Conservation (phyloP, 2,329 filamentous ascomycete genomes). For the Apiospora rasikravindrae region DNA sequence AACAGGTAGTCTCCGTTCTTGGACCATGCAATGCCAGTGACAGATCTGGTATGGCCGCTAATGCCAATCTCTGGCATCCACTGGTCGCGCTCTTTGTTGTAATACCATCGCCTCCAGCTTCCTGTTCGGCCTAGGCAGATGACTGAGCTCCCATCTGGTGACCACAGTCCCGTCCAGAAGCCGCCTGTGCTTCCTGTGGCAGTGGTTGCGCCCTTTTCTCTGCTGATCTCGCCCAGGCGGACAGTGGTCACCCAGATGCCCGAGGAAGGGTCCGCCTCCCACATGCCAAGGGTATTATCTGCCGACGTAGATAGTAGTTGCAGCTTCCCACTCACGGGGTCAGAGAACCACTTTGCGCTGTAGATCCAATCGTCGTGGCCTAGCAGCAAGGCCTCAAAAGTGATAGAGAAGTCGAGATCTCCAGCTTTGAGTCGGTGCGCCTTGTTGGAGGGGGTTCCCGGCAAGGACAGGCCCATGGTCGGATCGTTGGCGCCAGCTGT, state of each 20-base stretch:
- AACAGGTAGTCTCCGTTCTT: constrained; percentile 82
- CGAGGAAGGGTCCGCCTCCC: constrained; percentile 82
- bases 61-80: constrained; percentile 82
- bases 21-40: constrained; percentile 85
- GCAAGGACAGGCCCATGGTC: constrained; percentile 60
- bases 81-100: constrained; percentile 61
- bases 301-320: constrained; percentile 89
- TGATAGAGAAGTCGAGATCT: constrained; percentile 74
- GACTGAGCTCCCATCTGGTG: constrained; percentile 74
- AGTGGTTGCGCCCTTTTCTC: constrained; percentile 93
- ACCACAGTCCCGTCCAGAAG: constrained; percentile 96
- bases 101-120: constrained; percentile 88
- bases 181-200: constrained; percentile 95
- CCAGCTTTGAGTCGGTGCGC: constrained; percentile 73
- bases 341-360: constrained; percentile 75
- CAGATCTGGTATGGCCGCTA: constrained; percentile 81
- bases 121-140: constrained; percentile 88
- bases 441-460: constrained; percentile 85
- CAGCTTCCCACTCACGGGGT: constrained; percentile 54
- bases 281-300: constrained; percentile 92
- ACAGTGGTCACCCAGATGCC: constrained; percentile 91
- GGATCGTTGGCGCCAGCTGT: constrained; percentile 61
- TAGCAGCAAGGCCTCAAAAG: constrained; percentile 90
- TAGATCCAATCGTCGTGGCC: constrained; percentile 99
- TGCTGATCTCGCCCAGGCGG: constrained; percentile 89